phyloP scores from a whole-genome alignment of 1,139 yeast species.

The Pichia inconspicua region DNA sequence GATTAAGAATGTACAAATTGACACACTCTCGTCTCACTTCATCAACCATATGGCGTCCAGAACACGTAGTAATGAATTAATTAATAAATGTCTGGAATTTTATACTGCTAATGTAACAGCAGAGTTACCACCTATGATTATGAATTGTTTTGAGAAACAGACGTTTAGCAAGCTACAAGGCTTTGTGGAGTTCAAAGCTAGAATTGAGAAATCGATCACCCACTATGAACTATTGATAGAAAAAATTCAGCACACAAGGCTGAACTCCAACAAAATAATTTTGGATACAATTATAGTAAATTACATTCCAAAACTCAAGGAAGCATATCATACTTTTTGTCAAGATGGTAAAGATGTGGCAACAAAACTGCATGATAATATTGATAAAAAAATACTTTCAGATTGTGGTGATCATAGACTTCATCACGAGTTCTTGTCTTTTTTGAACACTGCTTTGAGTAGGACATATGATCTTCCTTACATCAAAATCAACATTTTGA shows the following conservation, averaged over 20 bases:
- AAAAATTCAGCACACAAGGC: conserved; percentile 8
- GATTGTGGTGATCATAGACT: conserved; percentile 33
- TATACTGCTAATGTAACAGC: conserved; percentile 41
- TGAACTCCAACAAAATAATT: conserved; percentile 1
- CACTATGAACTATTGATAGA: conserved; percentile 11
- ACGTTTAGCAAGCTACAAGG: conserved; percentile 58
- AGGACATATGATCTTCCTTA: conserved; percentile 9
- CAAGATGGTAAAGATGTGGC: conserved; percentile 12
- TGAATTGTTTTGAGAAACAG: conserved; percentile 44
- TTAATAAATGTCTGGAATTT: conserved; percentile 30
- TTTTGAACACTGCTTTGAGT: conserved; percentile 3
- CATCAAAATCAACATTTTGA: conserved; percentile 27
- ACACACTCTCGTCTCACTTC: conserved; percentile 57
- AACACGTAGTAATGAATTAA: conserved; percentile 18
- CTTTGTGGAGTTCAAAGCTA: conserved; percentile 44
- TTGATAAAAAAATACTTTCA: conserved; percentile 44
- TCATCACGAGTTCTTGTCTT: conserved; percentile 5
- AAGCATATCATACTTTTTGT: conserved; percentile 3
- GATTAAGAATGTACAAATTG: conserved; percentile 73
- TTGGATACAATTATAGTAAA: neutral
- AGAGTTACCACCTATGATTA: conserved; percentile 42
- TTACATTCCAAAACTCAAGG: conserved; percentile 7
- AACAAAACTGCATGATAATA: conserved; percentile 34
- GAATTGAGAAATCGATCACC: conserved; percentile 35
- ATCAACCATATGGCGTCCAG: conserved; percentile 40